Conservation (phyloP, 345 rosid species). For the Corchorus olitorius region DNA sequence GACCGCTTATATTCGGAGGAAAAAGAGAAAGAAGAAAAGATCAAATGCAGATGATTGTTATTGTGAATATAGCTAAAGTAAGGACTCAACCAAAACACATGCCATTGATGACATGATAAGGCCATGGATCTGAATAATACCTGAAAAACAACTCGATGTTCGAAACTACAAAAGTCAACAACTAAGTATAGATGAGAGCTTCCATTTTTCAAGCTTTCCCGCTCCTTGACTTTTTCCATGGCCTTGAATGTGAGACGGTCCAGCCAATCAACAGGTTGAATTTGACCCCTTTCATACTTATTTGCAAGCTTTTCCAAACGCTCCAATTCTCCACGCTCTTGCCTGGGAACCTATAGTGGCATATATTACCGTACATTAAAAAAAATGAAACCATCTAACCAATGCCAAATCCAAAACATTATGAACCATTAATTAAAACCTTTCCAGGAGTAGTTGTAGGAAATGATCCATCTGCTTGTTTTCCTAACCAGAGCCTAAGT, state of each 20-base stretch:
- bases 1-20: no score
- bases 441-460: conserved; percentile 93
- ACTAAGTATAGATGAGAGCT: conserved; percentile 74
- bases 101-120: conserved; percentile 7
- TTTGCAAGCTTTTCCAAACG: conserved; percentile 89
- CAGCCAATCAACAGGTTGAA: conserved; percentile 85
- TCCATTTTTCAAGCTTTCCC: conserved; percentile 70
- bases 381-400: conserved; percentile 2
- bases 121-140: conserved; percentile 31
- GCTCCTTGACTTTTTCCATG: conserved; percentile 78
- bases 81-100: not conserved
- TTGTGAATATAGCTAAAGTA: not conserved
- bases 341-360: conserved; percentile 72
- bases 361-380: not conserved
- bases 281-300: conserved; percentile 91
- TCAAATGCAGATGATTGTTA: not conserved
- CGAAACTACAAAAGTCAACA: conserved; percentile 88
- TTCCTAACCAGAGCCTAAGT: conserved; percentile 90
- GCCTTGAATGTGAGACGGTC: conserved; percentile 88
- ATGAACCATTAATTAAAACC: conserved; percentile 47
- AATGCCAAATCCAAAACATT: conserved; percentile 4
- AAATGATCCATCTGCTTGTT: conserved; percentile 89
- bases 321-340: conserved; percentile 93
- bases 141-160: conserved; percentile 97
- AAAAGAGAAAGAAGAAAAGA: not conserved